Conservation (phyloP, 2,329 filamentous ascomycete genomes). For the Pseudocercospora eumusae region DNA sequence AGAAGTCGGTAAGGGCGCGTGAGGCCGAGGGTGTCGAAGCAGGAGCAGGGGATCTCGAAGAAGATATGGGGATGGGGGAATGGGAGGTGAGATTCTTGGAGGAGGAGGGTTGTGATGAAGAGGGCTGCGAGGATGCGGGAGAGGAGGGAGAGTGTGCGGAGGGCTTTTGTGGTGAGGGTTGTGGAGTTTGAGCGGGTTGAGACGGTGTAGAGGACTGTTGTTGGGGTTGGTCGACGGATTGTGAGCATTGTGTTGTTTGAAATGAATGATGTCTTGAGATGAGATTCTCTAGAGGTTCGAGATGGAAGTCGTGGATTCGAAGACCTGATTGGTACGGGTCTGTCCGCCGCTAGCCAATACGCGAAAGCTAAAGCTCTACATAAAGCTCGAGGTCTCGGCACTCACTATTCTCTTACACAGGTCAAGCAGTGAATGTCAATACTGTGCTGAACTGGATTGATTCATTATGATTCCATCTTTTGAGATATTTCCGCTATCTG, state of each 20-base stretch:
- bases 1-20: conserved; percentile 48
- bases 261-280: neutral
- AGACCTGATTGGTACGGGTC: conserved; percentile 6
- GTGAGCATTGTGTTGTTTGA: conserved; percentile 34
- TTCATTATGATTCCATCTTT: neutral
- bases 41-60: conserved; percentile 6
- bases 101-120: conserved; percentile 40
- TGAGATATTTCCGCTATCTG: neutral
- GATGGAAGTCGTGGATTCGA: neutral
- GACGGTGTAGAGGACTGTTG: conserved; percentile 89
- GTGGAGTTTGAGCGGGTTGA: conserved; percentile 67
- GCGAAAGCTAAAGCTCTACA: too few species aligned
- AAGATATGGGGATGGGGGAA: neutral
- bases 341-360: too few species aligned
- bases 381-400: too few species aligned
- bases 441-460: neutral
- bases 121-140: conserved; percentile 49
- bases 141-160: conserved; percentile 43
- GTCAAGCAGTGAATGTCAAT: neutral
- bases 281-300: neutral
- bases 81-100: conserved; percentile 31
- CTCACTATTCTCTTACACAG: neutral
- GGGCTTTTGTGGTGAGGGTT: conserved; percentile 49
- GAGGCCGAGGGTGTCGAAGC: conserved; percentile 36
- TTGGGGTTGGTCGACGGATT: conserved; percentile 60